phyloP scores from a whole-genome alignment of 192 early-diverging fungal species.

The Phlyctochytrium planicorne region DNA sequence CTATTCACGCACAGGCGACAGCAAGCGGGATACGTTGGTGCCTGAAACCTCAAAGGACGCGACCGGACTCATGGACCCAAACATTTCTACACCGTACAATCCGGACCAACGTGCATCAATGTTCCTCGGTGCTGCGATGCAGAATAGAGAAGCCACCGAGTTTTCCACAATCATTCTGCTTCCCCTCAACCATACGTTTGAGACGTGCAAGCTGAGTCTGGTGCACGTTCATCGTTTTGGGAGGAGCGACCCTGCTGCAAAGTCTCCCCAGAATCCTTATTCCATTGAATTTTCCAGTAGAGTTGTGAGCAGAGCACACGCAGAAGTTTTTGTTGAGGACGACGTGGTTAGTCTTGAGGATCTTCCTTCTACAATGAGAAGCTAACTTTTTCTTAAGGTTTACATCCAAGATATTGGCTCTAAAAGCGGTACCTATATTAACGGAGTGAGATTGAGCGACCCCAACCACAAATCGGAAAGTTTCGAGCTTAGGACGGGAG shows the following conservation, averaged over 20 bases:
- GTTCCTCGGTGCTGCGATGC: neutral
- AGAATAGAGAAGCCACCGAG: neutral
- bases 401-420: too few relatives aligned
- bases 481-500: neutral
- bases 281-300: neutral
- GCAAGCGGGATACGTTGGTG: neutral
- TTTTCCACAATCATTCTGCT: neutral
- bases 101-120: neutral
- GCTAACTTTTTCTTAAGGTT: too few relatives aligned
- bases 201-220: neutral
- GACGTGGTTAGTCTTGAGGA: neutral
- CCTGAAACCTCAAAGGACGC: neutral
- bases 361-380: too few relatives aligned
- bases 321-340: neutral
- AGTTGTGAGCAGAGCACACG: neutral
- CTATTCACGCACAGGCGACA: neutral
- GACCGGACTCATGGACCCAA: neutral
- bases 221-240: neutral
- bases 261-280: neutral
- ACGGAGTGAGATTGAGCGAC: neutral
- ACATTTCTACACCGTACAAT: neutral
- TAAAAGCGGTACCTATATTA: neutral
- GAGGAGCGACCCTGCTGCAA: neutral
- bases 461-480: neutral
- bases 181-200: neutral